Percentiles rank a stretch among this genome's conserved stretches.
Conservation (phyloP, 208 protist species). For the Leishmania mexicana region DNA sequence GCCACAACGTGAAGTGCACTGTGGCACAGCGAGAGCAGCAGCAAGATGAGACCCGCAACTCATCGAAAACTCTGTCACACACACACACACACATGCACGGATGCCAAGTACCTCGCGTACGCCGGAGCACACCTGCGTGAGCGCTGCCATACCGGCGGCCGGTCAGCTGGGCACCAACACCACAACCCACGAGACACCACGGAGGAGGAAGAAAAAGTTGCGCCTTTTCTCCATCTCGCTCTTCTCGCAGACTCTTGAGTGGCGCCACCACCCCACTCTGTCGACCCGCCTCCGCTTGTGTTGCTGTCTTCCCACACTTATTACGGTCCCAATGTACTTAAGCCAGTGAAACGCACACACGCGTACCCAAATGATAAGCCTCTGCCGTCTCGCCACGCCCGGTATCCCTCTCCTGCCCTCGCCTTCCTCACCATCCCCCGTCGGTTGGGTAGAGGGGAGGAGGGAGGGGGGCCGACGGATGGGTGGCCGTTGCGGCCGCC, state of each 20-base stretch:
- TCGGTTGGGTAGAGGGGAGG: neutral
- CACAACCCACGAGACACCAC: neutral
- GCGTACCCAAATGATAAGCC: neutral
- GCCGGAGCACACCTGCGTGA: neutral
- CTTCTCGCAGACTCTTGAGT: no score
- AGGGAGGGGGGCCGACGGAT: neutral
- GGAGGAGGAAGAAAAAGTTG: neutral
- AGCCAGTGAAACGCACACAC: neutral
- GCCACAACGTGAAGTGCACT: neutral
- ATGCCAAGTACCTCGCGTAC: neutral
- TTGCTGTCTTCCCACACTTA: neutral
- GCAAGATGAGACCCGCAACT: neutral
- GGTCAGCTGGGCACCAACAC: neutral
- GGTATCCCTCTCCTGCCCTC: neutral
- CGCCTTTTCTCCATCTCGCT: neutral
- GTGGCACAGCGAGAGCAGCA: neutral
- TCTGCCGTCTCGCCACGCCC: neutral
- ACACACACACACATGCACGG: neutral
- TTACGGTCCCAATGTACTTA: neutral
- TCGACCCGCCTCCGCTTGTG: neutral
- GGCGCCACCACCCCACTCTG: neutral
- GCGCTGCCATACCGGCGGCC: neutral
- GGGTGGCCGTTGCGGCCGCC: neutral
- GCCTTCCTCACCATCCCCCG: neutral
- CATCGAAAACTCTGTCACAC: neutral